These are phyloP conservation scores for Xylaria sp. DNA, from an alignment of 2,329 filamentous ascomycete species.

Conservation along the genomic window DNA sequence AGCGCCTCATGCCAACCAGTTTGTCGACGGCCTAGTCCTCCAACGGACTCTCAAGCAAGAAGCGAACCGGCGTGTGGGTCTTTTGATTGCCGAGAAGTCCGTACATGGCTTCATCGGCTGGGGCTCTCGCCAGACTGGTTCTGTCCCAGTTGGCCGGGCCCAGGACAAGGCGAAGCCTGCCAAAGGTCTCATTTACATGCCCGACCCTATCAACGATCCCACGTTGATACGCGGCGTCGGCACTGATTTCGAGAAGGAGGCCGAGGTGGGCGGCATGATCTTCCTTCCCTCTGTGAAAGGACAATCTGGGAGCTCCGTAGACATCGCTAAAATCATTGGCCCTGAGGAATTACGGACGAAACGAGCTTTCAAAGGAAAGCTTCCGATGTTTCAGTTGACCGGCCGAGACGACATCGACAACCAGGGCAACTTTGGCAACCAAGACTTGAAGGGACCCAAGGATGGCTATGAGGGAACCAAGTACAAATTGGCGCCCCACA, in stretches of 20 bases:
- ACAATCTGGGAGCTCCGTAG: conserved; percentile 78
- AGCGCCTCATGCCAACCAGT: conserved; percentile 96
- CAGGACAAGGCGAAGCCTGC: conserved; percentile 88
- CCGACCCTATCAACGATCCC: conserved; percentile 86
- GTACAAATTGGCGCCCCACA: conserved; percentile 90
- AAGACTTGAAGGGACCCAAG: conserved; percentile 62
- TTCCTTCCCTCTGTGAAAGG: conserved; percentile 88
- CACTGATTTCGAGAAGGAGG: conserved; percentile 83
- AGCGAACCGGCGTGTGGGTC: conserved; percentile 87
- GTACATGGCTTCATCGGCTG: conserved; percentile 94
- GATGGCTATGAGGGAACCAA: conserved; percentile 79
- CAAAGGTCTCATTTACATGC: conserved; percentile 84
- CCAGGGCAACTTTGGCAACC: conserved; percentile 71
- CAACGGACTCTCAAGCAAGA: conserved; percentile 91
- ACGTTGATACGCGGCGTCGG: conserved; percentile 81
- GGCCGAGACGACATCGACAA: conserved; percentile 78
- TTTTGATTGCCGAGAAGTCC: conserved; percentile 94
- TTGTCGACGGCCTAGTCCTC: conserved; percentile 93
- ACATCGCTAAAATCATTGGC: conserved; percentile 83
- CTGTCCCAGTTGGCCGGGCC: conserved; percentile 91
- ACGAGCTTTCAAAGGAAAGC: conserved; percentile 82
- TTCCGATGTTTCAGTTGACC: conserved; percentile 83
- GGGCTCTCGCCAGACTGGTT: conserved; percentile 84
- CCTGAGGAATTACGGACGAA: conserved; percentile 86
- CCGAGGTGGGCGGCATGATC: conserved; percentile 82